Evolutionary conservation across 208 protist species (phyloP), one percentile per base, ranked within the genome.

Genomic region (Trypanosoma vivax): DNA sequence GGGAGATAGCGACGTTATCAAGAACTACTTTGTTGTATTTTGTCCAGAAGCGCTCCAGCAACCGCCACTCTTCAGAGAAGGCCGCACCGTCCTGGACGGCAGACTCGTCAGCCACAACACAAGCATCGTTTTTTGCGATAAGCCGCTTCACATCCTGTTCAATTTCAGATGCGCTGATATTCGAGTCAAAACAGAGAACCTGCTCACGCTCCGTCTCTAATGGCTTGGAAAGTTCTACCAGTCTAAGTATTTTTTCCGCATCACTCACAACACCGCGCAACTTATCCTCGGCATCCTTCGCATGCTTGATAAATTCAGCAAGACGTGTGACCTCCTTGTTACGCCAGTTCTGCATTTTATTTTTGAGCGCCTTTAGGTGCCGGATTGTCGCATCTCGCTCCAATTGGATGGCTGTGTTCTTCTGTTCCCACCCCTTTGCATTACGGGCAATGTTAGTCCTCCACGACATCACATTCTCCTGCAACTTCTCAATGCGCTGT

Each of bases 161-260:
- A 33, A 94, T 83, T 18, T 76, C 76, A 5, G 65, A 63, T 11
- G 84, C 67, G 11, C 77, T 69, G 19, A 78, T 63, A 49, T 94
- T 83, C 0, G 75, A 61, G 49, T 96, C 88, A 56, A 94, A 96
- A 0, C 75, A 68, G 6, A 97, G 70, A 16, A 97, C 84, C 59
- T 90, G 91, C 69, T 98, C 96, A 7, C 94, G 59, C 58, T 98
- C 94, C n/a, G 95, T 98, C 75, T 98, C 95, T 25, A 97, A 56
- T 29, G 88, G 87, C 49, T 84, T 76, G 54, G 93, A 95, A 25
- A 97, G 70, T 73, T 97, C 92, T 30, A 92, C 83, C 0, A 96
- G 70, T n/a, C 86, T 76, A 34, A 98, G 77, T 25, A 98, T 87
- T 35, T 76, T 73, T 57, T 95, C 88, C 0, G 90, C 95, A 19